Percentiles rank a stretch among this genome's conserved stretches.
Conservation (phyloP, 192 early-diverging fungal species). For the Spizellomyces punctatus region DNA sequence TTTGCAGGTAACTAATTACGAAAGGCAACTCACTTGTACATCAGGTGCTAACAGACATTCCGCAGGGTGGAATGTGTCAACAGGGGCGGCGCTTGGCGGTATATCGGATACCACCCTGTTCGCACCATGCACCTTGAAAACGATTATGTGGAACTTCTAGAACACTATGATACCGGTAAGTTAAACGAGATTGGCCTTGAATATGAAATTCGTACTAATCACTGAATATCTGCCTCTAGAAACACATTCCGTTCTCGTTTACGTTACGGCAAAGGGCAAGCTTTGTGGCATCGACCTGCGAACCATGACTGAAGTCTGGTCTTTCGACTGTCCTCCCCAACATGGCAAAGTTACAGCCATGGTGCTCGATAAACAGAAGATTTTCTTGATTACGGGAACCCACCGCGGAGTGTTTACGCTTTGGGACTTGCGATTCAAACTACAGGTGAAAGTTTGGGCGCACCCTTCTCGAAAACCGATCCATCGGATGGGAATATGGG, state of each 20-base stretch:
- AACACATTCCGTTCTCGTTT: constrained; percentile 67
- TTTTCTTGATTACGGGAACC: constrained; percentile 76
- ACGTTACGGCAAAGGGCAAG: constrained; percentile 70
- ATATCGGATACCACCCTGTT: constrained; percentile 64
- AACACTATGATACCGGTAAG: constrained; percentile 70
- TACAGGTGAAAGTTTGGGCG: constrained; percentile 71
- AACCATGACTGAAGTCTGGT: constrained; percentile 71
- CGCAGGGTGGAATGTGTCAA: constrained; percentile 56
- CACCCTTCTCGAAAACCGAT: constrained; percentile 73
- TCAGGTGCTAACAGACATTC: too few species aligned
- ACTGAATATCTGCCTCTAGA: too few species aligned
- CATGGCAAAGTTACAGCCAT: constrained; percentile 71
- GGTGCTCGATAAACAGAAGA: constrained; percentile 58
- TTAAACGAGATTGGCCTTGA: background rate
- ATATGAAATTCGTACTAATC: background rate
- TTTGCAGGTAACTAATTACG: constrained; percentile 51
- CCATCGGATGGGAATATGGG: constrained; percentile 33
- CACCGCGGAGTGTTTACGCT: constrained; percentile 74
- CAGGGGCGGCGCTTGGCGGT: constrained; percentile 52
- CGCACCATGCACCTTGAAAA: constrained; percentile 57
- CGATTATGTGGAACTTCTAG: constrained; percentile 60
- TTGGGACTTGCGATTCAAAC: constrained; percentile 78
- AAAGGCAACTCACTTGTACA: too few species aligned
- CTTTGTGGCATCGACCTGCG: constrained; percentile 74
- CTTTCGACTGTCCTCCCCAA: constrained; percentile 42